Evolutionary conservation across 805 yeast species (phyloP).

Genomic region (Metschnikowia cerradonensis): DNA sequence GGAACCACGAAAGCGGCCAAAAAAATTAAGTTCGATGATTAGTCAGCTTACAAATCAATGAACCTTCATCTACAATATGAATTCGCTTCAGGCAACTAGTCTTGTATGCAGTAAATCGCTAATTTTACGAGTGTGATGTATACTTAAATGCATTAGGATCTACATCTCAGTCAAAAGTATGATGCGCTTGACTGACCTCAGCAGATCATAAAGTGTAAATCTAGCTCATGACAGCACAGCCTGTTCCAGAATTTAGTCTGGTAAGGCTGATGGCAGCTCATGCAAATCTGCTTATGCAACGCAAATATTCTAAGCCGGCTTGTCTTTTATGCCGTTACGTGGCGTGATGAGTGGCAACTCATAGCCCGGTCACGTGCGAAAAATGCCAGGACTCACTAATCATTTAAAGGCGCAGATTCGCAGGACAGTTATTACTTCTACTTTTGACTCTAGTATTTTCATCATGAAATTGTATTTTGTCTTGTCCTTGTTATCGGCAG

Average conservation of each 20-base stretch:
- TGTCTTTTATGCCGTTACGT: background rate
- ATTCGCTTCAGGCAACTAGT: background rate
- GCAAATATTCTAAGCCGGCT: background rate
- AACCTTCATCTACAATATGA: background rate
- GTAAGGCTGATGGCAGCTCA: background rate
- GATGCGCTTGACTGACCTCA: background rate
- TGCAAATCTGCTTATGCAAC: background rate
- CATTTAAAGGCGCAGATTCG: constrained; percentile 3
- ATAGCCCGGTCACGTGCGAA: constrained; percentile 4
- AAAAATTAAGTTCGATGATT: constrained; percentile 74
- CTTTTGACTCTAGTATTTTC: background rate
- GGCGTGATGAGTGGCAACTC: background rate
- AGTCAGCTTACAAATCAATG: background rate
- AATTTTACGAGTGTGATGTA: background rate
- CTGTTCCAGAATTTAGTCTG: background rate
- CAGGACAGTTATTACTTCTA: background rate
- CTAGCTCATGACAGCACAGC: background rate
- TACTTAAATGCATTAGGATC: background rate
- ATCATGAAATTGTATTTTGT: constrained; percentile 8
- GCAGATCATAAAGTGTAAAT: background rate
- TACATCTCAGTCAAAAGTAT: background rate
- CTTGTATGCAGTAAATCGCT: background rate
- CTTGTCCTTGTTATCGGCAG: constrained; percentile 5
- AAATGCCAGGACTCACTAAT: background rate
- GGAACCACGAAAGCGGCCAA: constrained; percentile 81